Evolutionary conservation across 805 yeast genomes (phyloP), one percentile per base, ranked within the genome.

Genomic region (Saturnispora halmiae): DNA sequence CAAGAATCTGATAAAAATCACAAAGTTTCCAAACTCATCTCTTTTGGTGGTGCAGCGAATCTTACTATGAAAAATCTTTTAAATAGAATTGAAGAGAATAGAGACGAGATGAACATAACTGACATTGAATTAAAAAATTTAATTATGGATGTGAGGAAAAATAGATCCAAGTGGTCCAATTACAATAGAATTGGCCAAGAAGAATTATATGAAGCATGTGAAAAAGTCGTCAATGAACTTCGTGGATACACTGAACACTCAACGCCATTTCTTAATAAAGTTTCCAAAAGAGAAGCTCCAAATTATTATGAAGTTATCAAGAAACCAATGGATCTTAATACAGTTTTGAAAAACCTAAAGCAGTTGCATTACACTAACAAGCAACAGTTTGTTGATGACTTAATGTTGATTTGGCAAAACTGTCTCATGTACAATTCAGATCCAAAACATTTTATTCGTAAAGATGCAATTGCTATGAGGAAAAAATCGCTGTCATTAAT

Each of bases 231-330:
- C 0, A 65, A 79, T 48, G 97, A 92, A 52, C 65, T 92, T 25
- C 72, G 98, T 54, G 84, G 90, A 6, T 85, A 82, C 51, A 90
- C 98, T 0, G 96, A 92, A 54, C 97, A 92, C 61, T 87, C 96
- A 0, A 87, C 96, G 1, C 95, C 97, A 0, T 92, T 92, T 55
- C 67, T 92, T 49, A 92, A 88, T 62, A 84, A 85, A 55, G 99
- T 92, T n/a, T 85, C 92, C 44, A 92, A 92, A 57, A 72, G 98
- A 42, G 99, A 92, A 54, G 99, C 99, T 0, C 99, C 98, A 6
- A 92, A 92, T 56, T 92, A 92, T 61, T 86, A 86, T 49, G 79
- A 81, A 42, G 71, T 92, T 31, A 90, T 92, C 53, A 88, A 86
- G 52, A 76, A 75, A 43, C 97, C 99, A 18, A 92, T 92, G 99